Evolutionary conservation across 805 yeast species (phyloP), one percentile per base, ranked within the genome.

Genomic region (Nakazawaea ishiwadae): DNA sequence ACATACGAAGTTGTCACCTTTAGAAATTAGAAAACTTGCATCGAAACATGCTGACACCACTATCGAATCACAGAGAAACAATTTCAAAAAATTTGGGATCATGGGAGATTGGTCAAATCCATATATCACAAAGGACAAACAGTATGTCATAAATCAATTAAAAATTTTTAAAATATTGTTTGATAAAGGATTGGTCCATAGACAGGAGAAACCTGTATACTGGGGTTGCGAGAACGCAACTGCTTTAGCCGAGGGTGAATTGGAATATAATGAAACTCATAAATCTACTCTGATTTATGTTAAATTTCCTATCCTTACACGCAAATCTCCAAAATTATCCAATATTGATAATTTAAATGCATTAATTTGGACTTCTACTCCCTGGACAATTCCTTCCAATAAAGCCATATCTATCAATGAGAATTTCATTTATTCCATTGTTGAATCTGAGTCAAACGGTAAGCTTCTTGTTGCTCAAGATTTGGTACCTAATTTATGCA

Each of bases 221-320:
- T 93, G 98, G 97, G 95, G 97, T 1, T 82, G 91, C 48, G 96
- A 90, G 54, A 86, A 96, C 2, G 75, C 78, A 44, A 90, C 99
- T 0, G 98, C 98, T 0, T 66, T 93, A 47, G 99, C 99, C 0
- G 99, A 93, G 60, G 91, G 96, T 16, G 99, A 93, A 58, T 69
- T 93, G 44, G 96, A 91, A 55, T 93, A 93, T 59, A 84, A 84
- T 38, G 77, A 76, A 16, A 54, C 69, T 12, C 96, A 88, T 58
- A 66, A 55, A 32, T 84, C 95, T 0, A 74, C 67, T 4, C 82
- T 96, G 2, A 79, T 77, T 0, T 80, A 72, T 54, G 77, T 84
- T 6, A 79, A 75, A 50, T 89, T 84, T 49, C 89, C 89, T 8
- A 48, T 81, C 2, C 42, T 59, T 1, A 43, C 46, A 8, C 10